Percentiles rank a stretch among this genome's conserved stretches.
These are phyloP conservation scores for Fusarium pininemorale DNA, from an alignment of 2,329 filamentous ascomycete genomes.

Conservation along the genomic window DNA sequence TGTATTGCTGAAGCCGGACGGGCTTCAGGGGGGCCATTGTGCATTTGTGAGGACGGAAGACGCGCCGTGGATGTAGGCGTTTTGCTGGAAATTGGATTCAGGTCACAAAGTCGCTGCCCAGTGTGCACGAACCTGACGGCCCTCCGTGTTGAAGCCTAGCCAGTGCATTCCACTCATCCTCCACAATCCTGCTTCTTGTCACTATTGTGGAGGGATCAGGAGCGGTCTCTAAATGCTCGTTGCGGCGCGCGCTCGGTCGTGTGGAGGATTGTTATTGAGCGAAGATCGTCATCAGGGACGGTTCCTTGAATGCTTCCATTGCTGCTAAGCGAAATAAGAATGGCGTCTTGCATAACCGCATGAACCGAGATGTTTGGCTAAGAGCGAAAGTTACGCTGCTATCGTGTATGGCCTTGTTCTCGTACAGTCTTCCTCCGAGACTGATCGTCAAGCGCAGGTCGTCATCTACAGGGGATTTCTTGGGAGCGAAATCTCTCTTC, in stretches of 20 bases:
- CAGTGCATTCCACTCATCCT: neutral
- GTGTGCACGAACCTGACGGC: neutral
- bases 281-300: neutral
- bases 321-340: fast-evolving
- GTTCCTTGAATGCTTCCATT: neutral
- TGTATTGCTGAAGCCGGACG: neutral
- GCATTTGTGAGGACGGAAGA: neutral
- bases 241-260: neutral
- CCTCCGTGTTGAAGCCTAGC: neutral
- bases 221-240: neutral
- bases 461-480: neutral
- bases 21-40: neutral
- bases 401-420: neutral
- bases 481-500: neutral
- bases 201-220: neutral
- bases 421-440: neutral
- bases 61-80: fast-evolving
- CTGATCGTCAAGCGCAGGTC: neutral
- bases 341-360: fast-evolving
- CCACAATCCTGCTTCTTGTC: neutral
- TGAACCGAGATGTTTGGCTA: fast-evolving
- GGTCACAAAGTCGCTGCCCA: neutral
- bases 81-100: neutral
- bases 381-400: fast-evolving
- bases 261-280: neutral